Evolutionary conservation across 306 rosid species (phyloP).

Genomic region (Vicia villosa): DNA sequence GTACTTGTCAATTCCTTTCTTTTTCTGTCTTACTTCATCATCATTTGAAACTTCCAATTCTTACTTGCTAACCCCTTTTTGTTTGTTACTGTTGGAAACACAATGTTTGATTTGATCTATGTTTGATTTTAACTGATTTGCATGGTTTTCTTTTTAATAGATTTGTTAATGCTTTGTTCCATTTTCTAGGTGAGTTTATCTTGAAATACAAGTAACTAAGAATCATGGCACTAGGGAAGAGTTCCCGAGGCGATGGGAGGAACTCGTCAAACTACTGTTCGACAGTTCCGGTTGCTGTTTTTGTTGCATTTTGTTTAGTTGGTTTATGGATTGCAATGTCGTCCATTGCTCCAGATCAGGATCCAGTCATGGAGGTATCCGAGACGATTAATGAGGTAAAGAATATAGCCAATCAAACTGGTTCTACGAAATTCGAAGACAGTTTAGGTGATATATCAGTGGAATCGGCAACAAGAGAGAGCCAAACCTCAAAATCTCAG

Average conservation of each 20-base stretch:
- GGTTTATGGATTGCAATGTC: constrained; percentile 80
- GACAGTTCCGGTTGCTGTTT: constrained; percentile 52
- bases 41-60: neutral
- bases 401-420: constrained; percentile 32
- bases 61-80: constrained; percentile 8
- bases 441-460: constrained; percentile 46
- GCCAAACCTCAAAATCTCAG: constrained; percentile 33
- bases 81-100: neutral
- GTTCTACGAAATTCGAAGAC: constrained; percentile 47
- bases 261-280: constrained; percentile 55
- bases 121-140: neutral
- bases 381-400: constrained; percentile 50
- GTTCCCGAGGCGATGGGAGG: constrained; percentile 72
- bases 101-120: constrained; percentile 5
- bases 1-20: too few species aligned
- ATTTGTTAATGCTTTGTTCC: constrained; percentile 38
- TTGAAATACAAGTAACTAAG: constrained; percentile 28
- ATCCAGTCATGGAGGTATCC: constrained; percentile 45
- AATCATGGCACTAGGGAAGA: constrained; percentile 65
- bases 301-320: constrained; percentile 71
- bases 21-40: neutral
- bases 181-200: constrained; percentile 40
- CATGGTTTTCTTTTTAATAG: neutral
- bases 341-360: constrained; percentile 59
- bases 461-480: constrained; percentile 42